Evolutionary conservation across 495 filamentous ascomycete genomes (phyloP), one percentile per base, ranked within the genome.

Genomic region (Talaromyces nanjingensis): DNA sequence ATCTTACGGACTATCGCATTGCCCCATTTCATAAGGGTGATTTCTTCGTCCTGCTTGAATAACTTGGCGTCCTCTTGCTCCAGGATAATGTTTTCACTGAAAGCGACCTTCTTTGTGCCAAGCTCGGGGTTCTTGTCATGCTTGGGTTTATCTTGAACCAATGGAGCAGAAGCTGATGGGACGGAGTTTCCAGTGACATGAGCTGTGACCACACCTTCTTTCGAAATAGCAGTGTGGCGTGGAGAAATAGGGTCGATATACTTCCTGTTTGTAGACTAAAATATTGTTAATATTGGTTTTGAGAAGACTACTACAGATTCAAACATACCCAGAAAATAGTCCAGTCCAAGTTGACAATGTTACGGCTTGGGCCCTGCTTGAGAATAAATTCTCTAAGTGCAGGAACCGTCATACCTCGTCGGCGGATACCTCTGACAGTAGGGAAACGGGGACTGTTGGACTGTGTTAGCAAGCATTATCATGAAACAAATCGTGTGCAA

Each of bases 11-110:
- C 88, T 64, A 94, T 85, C 31, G 91, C 93, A 66, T 97, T 97
- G 67, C 93, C 93, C 93, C 93, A 97, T 71, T 86, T 88, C 93
- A 97, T 97, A 27, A 97, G 81, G 0, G 93, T 97, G 68, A 97
- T 91, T 73, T 97, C 93, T 77, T 97, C 93, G 67, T 89, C 87
- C 64, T 89, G 83, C 67, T 84, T 87, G 78, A 96, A 94, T 56
- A 78, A 81, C 74, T 89, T 84, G 65, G 89, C 92, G 68, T 97
- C 93, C 53, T 82, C 89, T 75, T 97, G 93, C 70, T 96, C 93
- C 53, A 97, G 76, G 33, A 94, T 73, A 65, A 97, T 79, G 25
- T 84, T 79, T 58, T 81, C 76, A 68, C 87, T 89, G 71, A 86
- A 94, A 11, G 83, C 81, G 4, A 96, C 91, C 74, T 91, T 90